Base-by-base conservation (phyloP, 306 rosid species). In the Rosa chinensis region DNA sequence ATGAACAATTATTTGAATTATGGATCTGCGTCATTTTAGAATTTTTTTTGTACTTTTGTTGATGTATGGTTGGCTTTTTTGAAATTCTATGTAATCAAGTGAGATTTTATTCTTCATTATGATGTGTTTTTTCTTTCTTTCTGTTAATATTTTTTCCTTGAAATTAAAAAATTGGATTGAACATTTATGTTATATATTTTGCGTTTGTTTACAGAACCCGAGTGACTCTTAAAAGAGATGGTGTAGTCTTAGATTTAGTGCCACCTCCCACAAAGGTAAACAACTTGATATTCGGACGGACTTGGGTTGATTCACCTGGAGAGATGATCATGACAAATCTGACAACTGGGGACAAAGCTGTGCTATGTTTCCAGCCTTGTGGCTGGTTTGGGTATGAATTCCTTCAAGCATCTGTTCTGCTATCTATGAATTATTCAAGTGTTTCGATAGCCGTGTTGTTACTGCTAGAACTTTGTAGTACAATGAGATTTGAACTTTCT, bases 291-390 rank as follows among this genome's bases (percentile, higher is more conserved):
- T 92, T 92, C 77, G 98, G 98, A 74, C 91, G 94, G 67, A 94
- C 98, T 10, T 94, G 97, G 98, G 86, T 91, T 78, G 98, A 94
- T 84, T 92, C 97, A 56, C 94, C 97, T 8, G 98, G 97, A 81
- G 97, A 92, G 82, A 92, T 94, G 95, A 79, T 92, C 77, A 89
- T 94, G 93, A 87, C 92, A 4, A 94, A 92, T 88, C 80, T 88
- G 82, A 80, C 91, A 20, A 92, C 98, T 16, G 97, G 97, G 45
- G 97, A 94, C 89, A 94, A 94, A 86, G 97, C 84, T 73, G 91
- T 92, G 71, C 76, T 91, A 66, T 92, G 88, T 84, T 89, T 94
- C 86, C 98, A 94, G 90, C 97, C 96, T 70, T 92, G 97, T 73
- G 98, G 98, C 62, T 94, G 98, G 97, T 89, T 94, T 79, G 98